phyloP scores from a whole-genome alignment of 1,284 basidiomycete species.

The Microbotryum lychnidis-dioicae region DNA sequence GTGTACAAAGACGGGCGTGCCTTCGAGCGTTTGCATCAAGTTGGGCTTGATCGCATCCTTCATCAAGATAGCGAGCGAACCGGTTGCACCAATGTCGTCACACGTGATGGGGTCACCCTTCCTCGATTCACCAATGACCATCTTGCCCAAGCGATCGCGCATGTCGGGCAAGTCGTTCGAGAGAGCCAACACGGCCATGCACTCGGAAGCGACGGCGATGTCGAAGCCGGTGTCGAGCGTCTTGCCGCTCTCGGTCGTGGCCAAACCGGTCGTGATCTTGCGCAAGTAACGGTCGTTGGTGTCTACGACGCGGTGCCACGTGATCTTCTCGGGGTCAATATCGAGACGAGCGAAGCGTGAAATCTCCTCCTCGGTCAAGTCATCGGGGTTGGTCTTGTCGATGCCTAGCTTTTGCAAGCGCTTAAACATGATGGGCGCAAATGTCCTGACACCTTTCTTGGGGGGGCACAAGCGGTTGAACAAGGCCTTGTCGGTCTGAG shows the following conservation, averaged over 20 bases:
- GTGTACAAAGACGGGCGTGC: constrained; percentile 97
- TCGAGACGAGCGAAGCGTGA: constrained; percentile 84
- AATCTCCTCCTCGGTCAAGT: constrained; percentile 87
- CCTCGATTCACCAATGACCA: constrained; percentile 96
- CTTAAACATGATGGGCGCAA: constrained; percentile 93
- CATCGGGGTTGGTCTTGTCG: constrained; percentile 84
- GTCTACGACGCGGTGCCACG: constrained; percentile 96
- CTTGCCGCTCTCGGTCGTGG: constrained; percentile 80
- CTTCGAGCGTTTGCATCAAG: constrained; percentile 97
- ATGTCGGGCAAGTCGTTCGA: constrained; percentile 84
- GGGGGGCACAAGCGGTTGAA: constrained; percentile 86
- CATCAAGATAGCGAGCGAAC: constrained; percentile 93
- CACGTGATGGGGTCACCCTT: constrained; percentile 86
- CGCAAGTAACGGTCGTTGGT: constrained; percentile 96
- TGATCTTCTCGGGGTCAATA: constrained; percentile 83
- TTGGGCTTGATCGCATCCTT: constrained; percentile 99
- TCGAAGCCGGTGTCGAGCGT: constrained; percentile 88
- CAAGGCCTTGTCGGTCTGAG: constrained; percentile 87
- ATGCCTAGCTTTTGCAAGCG: constrained; percentile 93
- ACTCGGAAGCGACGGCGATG: constrained; percentile 94
- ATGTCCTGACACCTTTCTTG: constrained; percentile 90
- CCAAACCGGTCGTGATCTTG: constrained; percentile 86
- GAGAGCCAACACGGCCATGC: constrained; percentile 95
- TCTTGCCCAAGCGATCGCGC: constrained; percentile 79
- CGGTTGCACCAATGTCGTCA: constrained; percentile 92